Evolutionary conservation across 1,284 basidiomycete genomes (phyloP), one percentile per base, ranked within the genome.

Genomic region (Cryptococcus jaspeensis): DNA sequence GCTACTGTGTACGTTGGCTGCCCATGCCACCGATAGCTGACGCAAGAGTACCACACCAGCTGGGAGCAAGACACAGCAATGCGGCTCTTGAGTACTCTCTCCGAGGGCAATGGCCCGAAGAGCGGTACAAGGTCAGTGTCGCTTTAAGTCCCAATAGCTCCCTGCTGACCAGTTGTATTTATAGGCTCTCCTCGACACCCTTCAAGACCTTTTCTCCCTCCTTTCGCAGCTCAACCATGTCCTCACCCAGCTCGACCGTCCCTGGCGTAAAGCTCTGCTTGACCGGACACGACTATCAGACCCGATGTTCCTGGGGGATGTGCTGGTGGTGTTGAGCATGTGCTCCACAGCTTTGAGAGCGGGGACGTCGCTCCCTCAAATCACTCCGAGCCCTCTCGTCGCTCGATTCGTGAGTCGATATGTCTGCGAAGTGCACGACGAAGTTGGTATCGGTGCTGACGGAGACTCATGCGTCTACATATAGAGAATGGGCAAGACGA

Each of bases 341-440:
- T 72, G 69, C 28, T 70, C 77, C 0, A 73, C 77, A 0, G 83
- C 90, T 1, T 78, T 94, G 35, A 82, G 86, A n/a, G 87, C 86
- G 0, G 90, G 88, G 4, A 80, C 80, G 13, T 85, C 91, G 0
- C 77, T 94, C 18, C 91, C 91, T 0, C 91, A 94, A 68, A 88
- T 93, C 46, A 92, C 89, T 0, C 89, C 90, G 0, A 88, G 87
- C 62, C 90, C 90, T 0, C 80, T 93, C 3, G 78, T 92, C 0
- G 85, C 90, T 65, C 82, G 90, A 8, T 90, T 90, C 66, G 82
- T 86, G 46, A 63, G 72, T 65, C 13, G 23, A n/a, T n/a, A n/a
- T n/a, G n/a, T n/a, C n/a, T n/a, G n/a, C n/a, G n/a, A n/a, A n/a
- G n/a, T n/a, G n/a, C n/a, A n/a, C n/a, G n/a, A n/a, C n/a, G n/a